A percentile compares a stretch with the other conserved stretches of the same genome.
phyloP scores from a whole-genome alignment of 2,329 filamentous ascomycete species.

The Pseudogymnoascus sp. region DNA sequence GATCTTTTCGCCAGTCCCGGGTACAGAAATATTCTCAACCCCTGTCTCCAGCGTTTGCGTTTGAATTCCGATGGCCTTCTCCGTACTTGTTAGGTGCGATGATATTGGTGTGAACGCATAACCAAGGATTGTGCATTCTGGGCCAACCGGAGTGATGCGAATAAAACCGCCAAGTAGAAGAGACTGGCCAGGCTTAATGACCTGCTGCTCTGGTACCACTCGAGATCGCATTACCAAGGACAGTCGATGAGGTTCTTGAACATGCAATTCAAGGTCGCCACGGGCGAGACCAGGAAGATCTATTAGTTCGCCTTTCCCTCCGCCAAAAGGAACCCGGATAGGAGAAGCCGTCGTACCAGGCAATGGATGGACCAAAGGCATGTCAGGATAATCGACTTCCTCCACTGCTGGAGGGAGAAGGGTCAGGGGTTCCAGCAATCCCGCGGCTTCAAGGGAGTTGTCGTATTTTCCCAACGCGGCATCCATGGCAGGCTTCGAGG shows the following conservation, averaged over 20 bases:
- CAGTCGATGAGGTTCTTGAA: conserved; percentile 58
- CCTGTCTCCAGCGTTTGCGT: conserved; percentile 52
- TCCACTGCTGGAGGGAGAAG: conserved; percentile 71
- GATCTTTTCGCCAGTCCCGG: conserved; percentile 53
- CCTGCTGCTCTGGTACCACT: conserved; percentile 64
- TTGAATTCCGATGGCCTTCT: conserved; percentile 73
- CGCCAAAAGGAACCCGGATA: conserved; percentile 85
- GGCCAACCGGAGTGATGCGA: conserved; percentile 70
- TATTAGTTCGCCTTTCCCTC: conserved; percentile 81
- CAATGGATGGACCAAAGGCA: conserved; percentile 80
- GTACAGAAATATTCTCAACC: conserved; percentile 57
- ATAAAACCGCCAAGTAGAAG: conserved; percentile 81
- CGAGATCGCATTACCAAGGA: conserved; percentile 74
- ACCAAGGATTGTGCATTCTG: conserved; percentile 62
- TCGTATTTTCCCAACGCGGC: not conserved
- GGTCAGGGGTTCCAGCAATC: conserved; percentile 28
- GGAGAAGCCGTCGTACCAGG: conserved; percentile 93
- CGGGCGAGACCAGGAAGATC: conserved; percentile 83
- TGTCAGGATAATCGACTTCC: conserved; percentile 70
- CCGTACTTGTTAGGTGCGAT: conserved; percentile 69
- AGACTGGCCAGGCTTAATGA: conserved; percentile 70
- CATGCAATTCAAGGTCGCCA: conserved; percentile 63
- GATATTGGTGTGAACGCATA: conserved; percentile 80
- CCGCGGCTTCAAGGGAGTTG: not conserved
- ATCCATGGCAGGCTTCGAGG: not conserved